A percentile compares a stretch with the other conserved stretches of the same genome.
Evolutionary conservation across 495 filamentous ascomycete genomes (phyloP).

Genomic region (Cladorrhinum samala): DNA sequence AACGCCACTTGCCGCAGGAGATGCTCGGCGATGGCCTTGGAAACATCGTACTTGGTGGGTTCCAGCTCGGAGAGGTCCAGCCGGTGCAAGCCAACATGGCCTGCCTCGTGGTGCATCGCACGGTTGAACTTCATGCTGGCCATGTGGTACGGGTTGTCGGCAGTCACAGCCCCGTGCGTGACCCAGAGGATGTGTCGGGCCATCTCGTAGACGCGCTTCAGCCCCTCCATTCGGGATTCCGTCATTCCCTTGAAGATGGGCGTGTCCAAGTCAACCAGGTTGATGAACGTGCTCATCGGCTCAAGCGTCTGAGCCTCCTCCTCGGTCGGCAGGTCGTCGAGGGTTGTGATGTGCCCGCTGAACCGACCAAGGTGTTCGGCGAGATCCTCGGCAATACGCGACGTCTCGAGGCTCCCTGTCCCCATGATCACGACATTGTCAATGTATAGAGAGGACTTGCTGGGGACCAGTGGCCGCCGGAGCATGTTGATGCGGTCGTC

Average conservation of each 20-base stretch:
- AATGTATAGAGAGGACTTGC: background rate
- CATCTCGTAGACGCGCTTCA: slow-evolving; percentile 28
- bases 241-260: slow-evolving; percentile 28
- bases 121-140: slow-evolving; percentile 7
- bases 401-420: background rate
- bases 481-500: slow-evolving; percentile 21
- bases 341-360: background rate
- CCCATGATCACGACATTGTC: slow-evolving; percentile 17
- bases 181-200: slow-evolving; percentile 39
- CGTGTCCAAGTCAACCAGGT: slow-evolving; percentile 35
- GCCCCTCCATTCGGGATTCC: slow-evolving; percentile 4
- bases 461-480: background rate
- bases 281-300: slow-evolving; percentile 29
- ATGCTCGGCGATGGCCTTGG: background rate
- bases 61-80: slow-evolving; percentile 24
- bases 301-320: background rate
- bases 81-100: slow-evolving; percentile 19
- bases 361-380: background rate
- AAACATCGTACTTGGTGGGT: background rate
- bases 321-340: background rate
- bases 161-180: slow-evolving; percentile 17
- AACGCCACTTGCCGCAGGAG: slow-evolving; percentile 3
- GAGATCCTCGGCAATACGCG: slow-evolving; percentile 2
- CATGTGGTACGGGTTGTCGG: slow-evolving; percentile 10
- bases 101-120: slow-evolving; percentile 12